phyloP scores from a whole-genome alignment of 2,329 filamentous ascomycete species.

The Ascochyta koolunga region DNA sequence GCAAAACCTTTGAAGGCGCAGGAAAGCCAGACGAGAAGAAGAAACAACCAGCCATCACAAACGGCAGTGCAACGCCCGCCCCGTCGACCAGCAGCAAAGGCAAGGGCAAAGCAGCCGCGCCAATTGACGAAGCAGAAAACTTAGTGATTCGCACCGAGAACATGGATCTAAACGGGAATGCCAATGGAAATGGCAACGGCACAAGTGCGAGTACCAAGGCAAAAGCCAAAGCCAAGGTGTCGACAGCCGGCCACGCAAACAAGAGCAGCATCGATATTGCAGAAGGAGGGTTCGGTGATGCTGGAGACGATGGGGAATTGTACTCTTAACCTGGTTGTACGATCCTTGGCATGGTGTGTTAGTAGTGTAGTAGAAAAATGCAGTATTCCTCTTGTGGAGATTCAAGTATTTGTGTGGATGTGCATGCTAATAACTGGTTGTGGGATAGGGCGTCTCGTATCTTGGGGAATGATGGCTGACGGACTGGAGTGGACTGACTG shows the following conservation, averaged over 20 bases:
- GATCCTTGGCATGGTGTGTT: no score
- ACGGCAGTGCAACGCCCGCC: background rate
- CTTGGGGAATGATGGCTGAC: no score
- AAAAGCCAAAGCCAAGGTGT: conserved; percentile 46
- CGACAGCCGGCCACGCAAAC: conserved; percentile 38
- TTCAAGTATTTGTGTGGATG: no score
- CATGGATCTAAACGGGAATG: conserved; percentile 29
- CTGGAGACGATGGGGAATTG: conserved; percentile 51
- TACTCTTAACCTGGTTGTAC: conserved; percentile 41
- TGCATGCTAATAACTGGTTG: no score
- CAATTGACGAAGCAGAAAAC: conserved; percentile 43
- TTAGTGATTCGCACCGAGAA: conserved; percentile 52
- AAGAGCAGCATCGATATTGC: conserved; percentile 45
- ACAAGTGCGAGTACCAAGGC: conserved; percentile 22
- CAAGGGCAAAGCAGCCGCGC: conserved; percentile 37
- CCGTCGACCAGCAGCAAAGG: conserved; percentile 20
- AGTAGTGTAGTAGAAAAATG: background rate
- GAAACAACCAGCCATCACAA: conserved; percentile 26
- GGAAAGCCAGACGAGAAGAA: conserved; percentile 52
- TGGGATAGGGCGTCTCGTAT: no score
- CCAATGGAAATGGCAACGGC: background rate
- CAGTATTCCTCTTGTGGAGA: no score
- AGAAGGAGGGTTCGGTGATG: conserved; percentile 48
- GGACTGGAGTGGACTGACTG: no score
- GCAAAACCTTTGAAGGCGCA: conserved; percentile 78